These are phyloP conservation scores for Coniochaeta pulveracea DNA, from an alignment of 2,329 filamentous ascomycete species.

Conservation along the genomic window DNA sequence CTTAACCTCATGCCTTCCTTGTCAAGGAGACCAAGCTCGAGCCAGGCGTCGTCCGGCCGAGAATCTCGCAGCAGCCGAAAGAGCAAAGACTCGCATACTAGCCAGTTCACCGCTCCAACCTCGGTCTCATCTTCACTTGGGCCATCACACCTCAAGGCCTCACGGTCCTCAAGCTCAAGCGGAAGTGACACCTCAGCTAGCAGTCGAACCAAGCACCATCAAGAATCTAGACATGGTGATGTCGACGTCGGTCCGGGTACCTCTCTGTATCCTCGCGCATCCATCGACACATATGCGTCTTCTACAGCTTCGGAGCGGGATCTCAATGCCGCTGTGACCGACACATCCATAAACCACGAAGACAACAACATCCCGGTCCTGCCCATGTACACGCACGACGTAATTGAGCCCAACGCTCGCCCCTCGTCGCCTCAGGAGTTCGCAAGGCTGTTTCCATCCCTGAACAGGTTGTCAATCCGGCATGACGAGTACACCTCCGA, in stretches of 20 bases:
- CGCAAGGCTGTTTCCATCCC: constrained; percentile 74
- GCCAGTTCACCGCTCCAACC: constrained; percentile 34
- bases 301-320: constrained; percentile 53
- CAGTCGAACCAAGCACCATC: constrained; percentile 4
- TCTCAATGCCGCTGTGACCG: constrained; percentile 20
- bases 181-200: constrained; percentile 4
- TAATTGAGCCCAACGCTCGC: constrained; percentile 53
- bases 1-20: constrained; percentile 19
- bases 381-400: constrained; percentile 48
- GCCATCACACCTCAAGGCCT: constrained; percentile 23
- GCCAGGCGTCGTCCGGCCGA: constrained; percentile 19
- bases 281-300: constrained; percentile 72
- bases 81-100: constrained; percentile 33
- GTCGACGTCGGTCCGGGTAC: constrained; percentile 14
- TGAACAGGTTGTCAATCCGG: constrained; percentile 67
- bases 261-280: constrained; percentile 38
- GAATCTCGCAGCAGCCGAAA: constrained; percentile 21
- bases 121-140: constrained; percentile 29
- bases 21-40: constrained; percentile 23
- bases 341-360: constrained; percentile 21
- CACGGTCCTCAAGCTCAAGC: constrained; percentile 9
- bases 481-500: constrained; percentile 87
- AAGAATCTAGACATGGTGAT: constrained; percentile 9
- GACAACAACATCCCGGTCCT: constrained; percentile 36
- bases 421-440: constrained; percentile 77